Evolutionary conservation across 73 alveolate genomes (phyloP).

Genomic region (Tetrahymena thermophila): DNA sequence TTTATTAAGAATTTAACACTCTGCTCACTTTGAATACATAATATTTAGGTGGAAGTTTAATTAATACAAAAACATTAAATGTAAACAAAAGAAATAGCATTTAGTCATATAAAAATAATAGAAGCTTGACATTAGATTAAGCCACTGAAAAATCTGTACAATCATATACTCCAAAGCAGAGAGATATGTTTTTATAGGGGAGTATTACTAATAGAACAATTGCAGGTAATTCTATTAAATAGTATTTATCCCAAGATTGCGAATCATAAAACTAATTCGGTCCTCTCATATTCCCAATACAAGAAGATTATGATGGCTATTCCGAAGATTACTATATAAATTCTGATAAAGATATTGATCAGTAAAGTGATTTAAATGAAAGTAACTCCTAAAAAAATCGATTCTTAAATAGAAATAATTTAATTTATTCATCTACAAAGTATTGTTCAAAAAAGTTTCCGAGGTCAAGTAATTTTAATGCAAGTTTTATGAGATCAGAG

Average conservation of each 20-base stretch:
- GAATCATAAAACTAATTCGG: not conserved
- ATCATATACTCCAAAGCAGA: not conserved
- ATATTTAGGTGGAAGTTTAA: not conserved
- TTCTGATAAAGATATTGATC: not conserved
- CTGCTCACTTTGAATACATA: not conserved
- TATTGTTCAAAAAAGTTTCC: not conserved
- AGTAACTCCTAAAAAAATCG: not conserved
- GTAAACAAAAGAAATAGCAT: not conserved
- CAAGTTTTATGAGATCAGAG: not conserved
- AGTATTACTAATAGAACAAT: not conserved
- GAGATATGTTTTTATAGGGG: not conserved
- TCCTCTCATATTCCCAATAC: not conserved
- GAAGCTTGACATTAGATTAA: not conserved
- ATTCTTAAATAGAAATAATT: not conserved
- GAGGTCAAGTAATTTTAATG: not conserved
- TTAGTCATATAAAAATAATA: not conserved
- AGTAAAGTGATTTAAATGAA: not conserved
- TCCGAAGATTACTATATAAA: not conserved
- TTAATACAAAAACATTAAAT: not conserved
- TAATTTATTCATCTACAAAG: not conserved
- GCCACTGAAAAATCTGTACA: not conserved
- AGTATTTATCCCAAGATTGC: not conserved
- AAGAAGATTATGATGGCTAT: not conserved
- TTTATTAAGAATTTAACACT: not conserved
- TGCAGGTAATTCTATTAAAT: not conserved